Evolutionary conservation across 805 yeast species (phyloP).

Genomic region (Clavispora santaluciae): DNA sequence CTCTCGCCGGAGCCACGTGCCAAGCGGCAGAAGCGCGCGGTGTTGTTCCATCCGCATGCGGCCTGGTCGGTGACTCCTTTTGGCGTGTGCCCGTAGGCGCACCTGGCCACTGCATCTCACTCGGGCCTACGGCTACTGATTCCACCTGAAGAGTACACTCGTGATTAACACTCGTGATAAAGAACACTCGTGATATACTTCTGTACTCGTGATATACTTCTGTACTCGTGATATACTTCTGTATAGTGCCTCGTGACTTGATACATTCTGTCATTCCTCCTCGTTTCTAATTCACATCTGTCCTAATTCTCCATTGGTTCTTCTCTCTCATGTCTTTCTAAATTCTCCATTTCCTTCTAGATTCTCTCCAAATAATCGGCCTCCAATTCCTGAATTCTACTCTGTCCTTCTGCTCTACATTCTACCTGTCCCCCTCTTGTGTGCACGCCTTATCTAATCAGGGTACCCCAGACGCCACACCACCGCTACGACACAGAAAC

Average conservation of each 20-base stretch:
- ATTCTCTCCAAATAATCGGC: too few species aligned
- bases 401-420: too few species aligned
- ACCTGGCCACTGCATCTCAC: too few species aligned
- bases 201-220: too few species aligned
- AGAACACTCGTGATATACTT: too few species aligned
- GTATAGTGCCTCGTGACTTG: too few species aligned
- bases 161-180: too few species aligned
- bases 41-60: not conserved
- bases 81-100: not conserved
- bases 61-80: not conserved
- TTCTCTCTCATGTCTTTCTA: not conserved
- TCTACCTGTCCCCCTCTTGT: too few species aligned
- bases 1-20: not conserved
- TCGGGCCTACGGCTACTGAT: not conserved
- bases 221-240: too few species aligned
- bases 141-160: too few species aligned
- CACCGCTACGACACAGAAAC: not conserved
- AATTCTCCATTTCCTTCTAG: not conserved
- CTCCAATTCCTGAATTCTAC: too few species aligned
- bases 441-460: slow-evolving; percentile 1
- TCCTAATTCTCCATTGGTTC: not conserved
- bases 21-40: not conserved
- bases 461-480: slow-evolving; percentile 1
- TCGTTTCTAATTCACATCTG: not conserved
- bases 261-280: too few species aligned